Conservation (phyloP, 1,139 yeast species). For the Geotrichum armillariae region DNA sequence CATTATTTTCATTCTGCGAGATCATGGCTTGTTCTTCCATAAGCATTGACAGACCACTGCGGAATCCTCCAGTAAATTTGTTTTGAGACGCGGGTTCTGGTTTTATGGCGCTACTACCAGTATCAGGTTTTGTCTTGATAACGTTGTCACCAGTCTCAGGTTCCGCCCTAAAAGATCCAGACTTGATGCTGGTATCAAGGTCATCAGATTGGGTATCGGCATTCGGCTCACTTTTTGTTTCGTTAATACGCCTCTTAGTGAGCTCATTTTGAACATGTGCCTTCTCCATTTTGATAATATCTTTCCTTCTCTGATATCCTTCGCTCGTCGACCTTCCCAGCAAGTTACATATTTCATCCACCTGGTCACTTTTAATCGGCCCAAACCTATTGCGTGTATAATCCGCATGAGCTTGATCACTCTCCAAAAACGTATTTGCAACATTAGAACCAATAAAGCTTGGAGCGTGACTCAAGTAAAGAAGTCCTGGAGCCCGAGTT, state of each 20-base stretch:
- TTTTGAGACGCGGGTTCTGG: background rate
- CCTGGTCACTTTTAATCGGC: background rate
- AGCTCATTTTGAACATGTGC: no score
- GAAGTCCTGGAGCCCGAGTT: constrained; percentile 55
- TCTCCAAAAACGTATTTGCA: background rate
- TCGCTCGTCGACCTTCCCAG: background rate
- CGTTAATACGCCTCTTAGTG: no score
- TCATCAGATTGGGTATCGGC: background rate
- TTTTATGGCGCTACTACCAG: no score
- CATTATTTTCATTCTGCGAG: constrained; percentile 2
- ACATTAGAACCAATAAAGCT: background rate
- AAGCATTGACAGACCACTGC: constrained; percentile 12
- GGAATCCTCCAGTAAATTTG: constrained; percentile 8
- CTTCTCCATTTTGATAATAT: no score
- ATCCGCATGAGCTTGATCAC: background rate
- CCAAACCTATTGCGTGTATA: background rate
- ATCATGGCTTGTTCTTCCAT: constrained; percentile 3
- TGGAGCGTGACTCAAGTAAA: constrained; percentile 10
- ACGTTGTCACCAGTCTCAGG: no score
- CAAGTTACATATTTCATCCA: background rate
- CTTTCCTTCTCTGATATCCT: no score
- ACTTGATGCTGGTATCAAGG: background rate
- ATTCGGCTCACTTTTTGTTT: no score
- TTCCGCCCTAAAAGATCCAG: no score
- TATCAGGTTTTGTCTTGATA: no score